phyloP scores from a whole-genome alignment of 2,329 filamentous ascomycete species.

The Chaetomium olivaceum region DNA sequence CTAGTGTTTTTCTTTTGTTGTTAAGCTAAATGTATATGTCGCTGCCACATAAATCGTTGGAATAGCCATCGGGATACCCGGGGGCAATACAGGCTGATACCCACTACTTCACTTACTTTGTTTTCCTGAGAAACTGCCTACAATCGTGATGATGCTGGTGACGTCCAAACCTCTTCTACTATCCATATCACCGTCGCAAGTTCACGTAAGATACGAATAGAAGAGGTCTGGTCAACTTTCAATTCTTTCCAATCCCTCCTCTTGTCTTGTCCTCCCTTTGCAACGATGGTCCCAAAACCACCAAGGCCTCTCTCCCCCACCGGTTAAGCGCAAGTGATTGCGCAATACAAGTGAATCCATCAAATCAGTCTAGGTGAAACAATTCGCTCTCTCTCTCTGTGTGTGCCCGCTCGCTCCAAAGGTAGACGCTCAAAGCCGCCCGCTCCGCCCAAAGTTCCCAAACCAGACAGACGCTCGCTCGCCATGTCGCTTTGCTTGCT shows the following conservation, averaged over 20 bases:
- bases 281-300: background rate
- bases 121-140: background rate
- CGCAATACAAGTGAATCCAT: conserved; percentile 3
- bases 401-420: background rate
- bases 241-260: background rate
- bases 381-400: background rate
- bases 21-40: conserved; percentile 1
- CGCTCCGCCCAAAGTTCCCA: background rate
- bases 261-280: background rate
- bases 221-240: background rate
- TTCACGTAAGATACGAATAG: background rate
- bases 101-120: background rate
- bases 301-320: background rate
- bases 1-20: background rate
- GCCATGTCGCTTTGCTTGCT: background rate
- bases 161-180: background rate
- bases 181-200: background rate
- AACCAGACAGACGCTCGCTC: too few relatives aligned
- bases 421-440: background rate
- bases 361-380: conserved; percentile 1
- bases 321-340: conserved; percentile 11
- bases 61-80: background rate
- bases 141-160: background rate
- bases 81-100: conserved; percentile 15
- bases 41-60: conserved; percentile 3